A percentile compares a stretch with the other conserved stretches of the same genome.
Evolutionary conservation across 2,329 filamentous ascomycete genomes (phyloP).

Genomic region (Aureobasidium vineae): DNA sequence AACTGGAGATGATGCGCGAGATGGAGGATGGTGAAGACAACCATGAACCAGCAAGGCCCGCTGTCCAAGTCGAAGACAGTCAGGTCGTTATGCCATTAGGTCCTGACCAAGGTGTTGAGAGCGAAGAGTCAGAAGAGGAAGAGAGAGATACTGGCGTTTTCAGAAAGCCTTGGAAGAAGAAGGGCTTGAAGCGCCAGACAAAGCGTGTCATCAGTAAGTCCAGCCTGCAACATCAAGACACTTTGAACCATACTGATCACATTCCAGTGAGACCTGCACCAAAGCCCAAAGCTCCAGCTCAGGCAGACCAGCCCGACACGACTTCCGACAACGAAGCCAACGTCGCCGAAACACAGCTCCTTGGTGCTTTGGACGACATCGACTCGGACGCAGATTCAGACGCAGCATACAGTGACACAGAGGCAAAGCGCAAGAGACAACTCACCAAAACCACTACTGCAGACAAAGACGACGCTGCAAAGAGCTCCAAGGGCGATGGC

Average conservation of each 20-base stretch:
- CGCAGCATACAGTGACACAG: slow-evolving; percentile 24
- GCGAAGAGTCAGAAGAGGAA: slow-evolving; percentile 58
- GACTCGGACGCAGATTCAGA: slow-evolving; percentile 19
- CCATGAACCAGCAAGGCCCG: slow-evolving; percentile 30
- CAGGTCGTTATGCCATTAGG: slow-evolving; percentile 48
- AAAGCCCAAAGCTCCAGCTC: slow-evolving; percentile 33
- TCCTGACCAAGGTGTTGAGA: slow-evolving; percentile 47
- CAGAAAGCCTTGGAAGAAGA: slow-evolving; percentile 72
- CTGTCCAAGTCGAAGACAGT: slow-evolving; percentile 45
- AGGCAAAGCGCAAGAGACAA: slow-evolving; percentile 16
- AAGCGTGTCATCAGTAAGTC: slow-evolving; percentile 57
- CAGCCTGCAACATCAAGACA: background rate
- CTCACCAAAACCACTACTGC: slow-evolving; percentile 14
- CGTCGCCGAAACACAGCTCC: slow-evolving; percentile 25
- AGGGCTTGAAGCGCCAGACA: slow-evolving; percentile 77
- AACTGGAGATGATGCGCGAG: slow-evolving; percentile 71
- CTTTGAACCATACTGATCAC: background rate
- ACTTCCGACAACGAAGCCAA: slow-evolving; percentile 17
- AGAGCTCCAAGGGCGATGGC: slow-evolving; percentile 27
- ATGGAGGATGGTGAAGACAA: slow-evolving; percentile 53
- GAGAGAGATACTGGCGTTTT: slow-evolving; percentile 55
- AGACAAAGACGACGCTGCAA: slow-evolving; percentile 31
- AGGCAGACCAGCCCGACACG: background rate
- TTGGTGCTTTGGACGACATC: background rate
- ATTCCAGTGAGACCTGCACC: slow-evolving; percentile 34